Conservation (phyloP, 495 filamentous ascomycete species). For the Lophiotrema nucula region DNA sequence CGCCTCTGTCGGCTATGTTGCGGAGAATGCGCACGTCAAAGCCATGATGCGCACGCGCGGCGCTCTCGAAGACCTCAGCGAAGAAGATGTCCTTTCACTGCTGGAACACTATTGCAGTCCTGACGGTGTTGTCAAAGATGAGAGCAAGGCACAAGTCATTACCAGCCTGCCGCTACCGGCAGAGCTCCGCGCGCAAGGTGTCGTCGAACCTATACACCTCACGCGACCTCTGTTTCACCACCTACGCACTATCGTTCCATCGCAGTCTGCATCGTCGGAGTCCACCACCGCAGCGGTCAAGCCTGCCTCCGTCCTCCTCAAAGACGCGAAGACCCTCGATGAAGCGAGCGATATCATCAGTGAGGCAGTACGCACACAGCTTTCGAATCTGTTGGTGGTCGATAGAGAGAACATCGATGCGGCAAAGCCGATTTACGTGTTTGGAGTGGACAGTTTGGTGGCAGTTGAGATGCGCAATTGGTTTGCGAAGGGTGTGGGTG, state of each 20-base stretch:
- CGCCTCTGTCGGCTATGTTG: conserved; percentile 19
- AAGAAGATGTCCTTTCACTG: background rate
- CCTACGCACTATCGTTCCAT: background rate
- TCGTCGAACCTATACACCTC: background rate
- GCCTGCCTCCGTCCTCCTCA: background rate
- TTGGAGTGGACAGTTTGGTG: conserved; percentile 3
- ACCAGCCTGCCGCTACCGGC: background rate
- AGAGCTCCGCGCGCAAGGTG: background rate
- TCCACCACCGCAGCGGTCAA: background rate
- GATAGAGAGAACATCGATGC: conserved; percentile 1
- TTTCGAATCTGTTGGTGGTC: background rate
- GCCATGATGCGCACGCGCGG: background rate
- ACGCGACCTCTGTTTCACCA: background rate
- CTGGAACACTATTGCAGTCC: background rate
- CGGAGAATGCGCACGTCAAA: conserved; percentile 5
- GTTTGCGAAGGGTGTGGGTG: background rate
- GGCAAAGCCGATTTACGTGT: background rate
- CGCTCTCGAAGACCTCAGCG: background rate
- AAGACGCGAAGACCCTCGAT: background rate
- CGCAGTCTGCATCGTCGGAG: background rate
- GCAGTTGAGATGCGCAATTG: conserved; percentile 18
- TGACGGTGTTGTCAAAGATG: background rate
- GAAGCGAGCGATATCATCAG: background rate
- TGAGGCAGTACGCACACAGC: background rate
- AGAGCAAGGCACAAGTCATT: background rate